Base-by-base conservation (phyloP, 805 yeast species). In the Phaffomyces antillensis region DNA sequence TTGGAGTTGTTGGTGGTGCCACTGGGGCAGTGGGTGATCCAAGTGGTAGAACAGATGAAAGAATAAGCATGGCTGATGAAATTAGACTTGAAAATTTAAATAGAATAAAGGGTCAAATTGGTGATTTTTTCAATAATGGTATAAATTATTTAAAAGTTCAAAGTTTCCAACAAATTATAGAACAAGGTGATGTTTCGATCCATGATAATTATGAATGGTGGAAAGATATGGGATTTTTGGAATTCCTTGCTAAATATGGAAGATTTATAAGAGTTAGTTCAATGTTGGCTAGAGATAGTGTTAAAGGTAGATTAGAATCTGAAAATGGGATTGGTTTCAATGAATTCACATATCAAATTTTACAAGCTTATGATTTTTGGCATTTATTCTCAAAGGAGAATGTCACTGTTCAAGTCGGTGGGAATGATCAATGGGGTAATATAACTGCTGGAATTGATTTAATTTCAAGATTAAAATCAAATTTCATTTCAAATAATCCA, bases 351-450 rank as follows among this genome's bases (percentile, higher is more conserved):
- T 93, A 93, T 62, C 99, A 93, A 59, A 69, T 91, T 17, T 66
- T 93, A 45, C 99, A 93, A 63, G 98, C 96, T 0, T 93, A 78
- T 61, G 99, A 93, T 60, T 93, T 88, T 59, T 88, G 83, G 73
- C 88, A 90, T 59, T 66, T 93, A 46, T 79, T 78, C 67, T 73
- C 72, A 34, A 61, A 75, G 15, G 64, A 76, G 33, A 63, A 69
- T 4, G 90, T 90, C 37, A 70, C 72, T 37, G 64, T 89, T 13
- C 98, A 93, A 66, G 81, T 86, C 32, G 99, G 99, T 23, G 99
- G 99, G 7, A 89, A 86, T 59, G 99, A 93, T 61, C 99, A 93
- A 64, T 93, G 96, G 89, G 99, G 99, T 1, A 93, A 93, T 57
- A 93, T 93, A 47, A 87, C 95, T 2, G 97, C 98, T 0, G 99